Evolutionary conservation across 2,329 filamentous ascomycete species (phyloP).

Genomic region (Colletotrichum sp.): DNA sequence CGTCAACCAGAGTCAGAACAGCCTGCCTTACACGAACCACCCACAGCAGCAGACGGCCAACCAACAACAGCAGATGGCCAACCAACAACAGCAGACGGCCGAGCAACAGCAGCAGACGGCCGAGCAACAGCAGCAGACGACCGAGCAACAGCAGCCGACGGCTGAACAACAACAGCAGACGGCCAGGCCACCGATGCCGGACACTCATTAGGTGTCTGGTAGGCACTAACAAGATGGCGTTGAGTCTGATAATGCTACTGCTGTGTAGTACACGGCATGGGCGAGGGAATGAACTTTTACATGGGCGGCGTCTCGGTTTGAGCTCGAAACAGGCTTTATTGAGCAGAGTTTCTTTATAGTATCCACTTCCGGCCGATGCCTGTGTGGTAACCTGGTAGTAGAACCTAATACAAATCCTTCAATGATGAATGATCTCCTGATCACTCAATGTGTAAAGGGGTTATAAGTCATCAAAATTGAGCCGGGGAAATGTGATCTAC

Average conservation of each 20-base stretch:
- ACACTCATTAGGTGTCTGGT: background rate
- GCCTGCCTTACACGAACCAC: slow-evolving; percentile 6
- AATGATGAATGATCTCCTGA: background rate
- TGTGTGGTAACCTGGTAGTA: background rate
- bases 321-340: background rate
- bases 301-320: background rate
- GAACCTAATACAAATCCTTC: background rate
- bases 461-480: background rate
- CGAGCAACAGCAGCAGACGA: slow-evolving; percentile 21
- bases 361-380: background rate
- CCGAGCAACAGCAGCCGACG: slow-evolving; percentile 24
- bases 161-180: background rate
- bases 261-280: background rate
- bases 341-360: background rate
- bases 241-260: background rate
- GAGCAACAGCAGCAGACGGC: slow-evolving; percentile 22
- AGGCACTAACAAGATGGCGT: background rate
- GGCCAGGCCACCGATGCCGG: background rate
- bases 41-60: background rate
- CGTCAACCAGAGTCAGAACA: background rate
- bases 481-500: background rate
- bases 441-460: background rate
- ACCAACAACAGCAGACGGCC: slow-evolving; percentile 23
- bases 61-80: slow-evolving; percentile 21
- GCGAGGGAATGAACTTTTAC: background rate